Percentiles rank a stretch among this genome's conserved stretches.
These are phyloP conservation scores for Danielozyma ontarioensis DNA, from an alignment of 805 yeast species.

Conservation along the genomic window DNA sequence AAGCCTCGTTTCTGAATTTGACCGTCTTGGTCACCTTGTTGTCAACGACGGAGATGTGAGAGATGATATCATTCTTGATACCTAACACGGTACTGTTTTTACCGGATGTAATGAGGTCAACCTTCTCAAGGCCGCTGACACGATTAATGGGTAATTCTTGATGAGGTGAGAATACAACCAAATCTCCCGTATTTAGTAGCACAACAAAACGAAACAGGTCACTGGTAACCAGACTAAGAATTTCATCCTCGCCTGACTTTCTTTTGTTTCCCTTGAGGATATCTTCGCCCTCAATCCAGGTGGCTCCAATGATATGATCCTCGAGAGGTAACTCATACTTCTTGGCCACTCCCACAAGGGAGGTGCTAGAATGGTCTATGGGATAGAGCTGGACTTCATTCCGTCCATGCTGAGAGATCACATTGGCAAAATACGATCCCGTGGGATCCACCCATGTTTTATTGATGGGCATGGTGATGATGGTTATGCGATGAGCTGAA, in stretches of 20 bases:
- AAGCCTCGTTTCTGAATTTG: conserved; percentile 15
- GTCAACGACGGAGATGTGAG: conserved; percentile 21
- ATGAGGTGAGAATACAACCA: conserved; percentile 41
- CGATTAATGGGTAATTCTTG: conserved; percentile 27
- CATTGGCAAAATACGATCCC: conserved; percentile 30
- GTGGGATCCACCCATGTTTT: conserved; percentile 19
- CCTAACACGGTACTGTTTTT: conserved; percentile 19
- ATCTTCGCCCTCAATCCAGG: conserved; percentile 35
- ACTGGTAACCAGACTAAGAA: conserved; percentile 2
- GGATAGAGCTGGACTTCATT: conserved; percentile 42
- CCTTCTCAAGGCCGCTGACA: conserved; percentile 18
- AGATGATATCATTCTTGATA: conserved; percentile 9
- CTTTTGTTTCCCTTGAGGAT: conserved; percentile 9
- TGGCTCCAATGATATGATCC: conserved; percentile 27
- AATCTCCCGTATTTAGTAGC: conserved; percentile 29
- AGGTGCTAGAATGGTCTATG: conserved; percentile 10
- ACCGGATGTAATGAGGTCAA: conserved; percentile 10
- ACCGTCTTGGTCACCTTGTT: conserved; percentile 16
- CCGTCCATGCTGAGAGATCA: conserved; percentile 39
- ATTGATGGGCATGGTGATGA: not conserved
- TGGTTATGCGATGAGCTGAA: no score
- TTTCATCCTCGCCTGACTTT: conserved; percentile 2
- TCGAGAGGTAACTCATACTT: conserved; percentile 38
- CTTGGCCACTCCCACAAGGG: conserved; percentile 12
- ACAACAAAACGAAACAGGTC: conserved; percentile 22